These are phyloP conservation scores for Eucalyptus decipiens DNA, from an alignment of 345 rosid genomes.

Conservation along the genomic window DNA sequence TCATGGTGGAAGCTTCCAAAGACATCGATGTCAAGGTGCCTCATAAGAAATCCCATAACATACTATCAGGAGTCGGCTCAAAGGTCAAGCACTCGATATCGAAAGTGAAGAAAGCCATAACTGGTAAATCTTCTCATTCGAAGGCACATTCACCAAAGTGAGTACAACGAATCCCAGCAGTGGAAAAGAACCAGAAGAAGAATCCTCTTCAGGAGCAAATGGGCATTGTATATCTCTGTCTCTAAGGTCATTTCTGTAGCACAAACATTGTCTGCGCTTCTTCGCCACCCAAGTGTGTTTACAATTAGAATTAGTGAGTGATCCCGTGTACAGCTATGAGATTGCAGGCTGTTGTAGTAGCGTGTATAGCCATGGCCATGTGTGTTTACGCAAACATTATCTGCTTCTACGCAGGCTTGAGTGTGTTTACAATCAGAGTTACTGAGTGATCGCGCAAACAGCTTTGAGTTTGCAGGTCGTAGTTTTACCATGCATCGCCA, in stretches of 20 bases:
- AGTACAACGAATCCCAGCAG: background rate
- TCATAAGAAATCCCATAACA: constrained; percentile 66
- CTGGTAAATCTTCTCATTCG: constrained; percentile 64
- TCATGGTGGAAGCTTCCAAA: constrained; percentile 49
- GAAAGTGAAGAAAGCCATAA: constrained; percentile 85
- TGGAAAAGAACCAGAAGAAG: background rate
- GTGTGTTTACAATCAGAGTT: background rate
- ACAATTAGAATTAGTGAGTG: background rate
- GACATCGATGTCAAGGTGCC: constrained; percentile 32
- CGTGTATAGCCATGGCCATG: background rate
- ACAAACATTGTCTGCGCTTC: background rate
- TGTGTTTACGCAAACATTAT: background rate
- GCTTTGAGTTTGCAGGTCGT: background rate
- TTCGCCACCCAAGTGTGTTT: background rate
- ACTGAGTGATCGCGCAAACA: background rate
- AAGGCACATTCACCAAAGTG: constrained; percentile 42
- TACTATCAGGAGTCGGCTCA: constrained; percentile 78
- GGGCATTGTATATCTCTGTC: background rate
- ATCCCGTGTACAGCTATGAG: background rate
- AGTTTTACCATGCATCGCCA: background rate
- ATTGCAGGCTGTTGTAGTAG: background rate
- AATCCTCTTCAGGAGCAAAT: background rate
- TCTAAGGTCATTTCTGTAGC: background rate
- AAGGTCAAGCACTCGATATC: constrained; percentile 86
- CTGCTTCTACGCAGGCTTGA: background rate